Evolutionary conservation across 108 stramenopile genomes (phyloP).

Genomic region (Parietichytrium sp.): DNA sequence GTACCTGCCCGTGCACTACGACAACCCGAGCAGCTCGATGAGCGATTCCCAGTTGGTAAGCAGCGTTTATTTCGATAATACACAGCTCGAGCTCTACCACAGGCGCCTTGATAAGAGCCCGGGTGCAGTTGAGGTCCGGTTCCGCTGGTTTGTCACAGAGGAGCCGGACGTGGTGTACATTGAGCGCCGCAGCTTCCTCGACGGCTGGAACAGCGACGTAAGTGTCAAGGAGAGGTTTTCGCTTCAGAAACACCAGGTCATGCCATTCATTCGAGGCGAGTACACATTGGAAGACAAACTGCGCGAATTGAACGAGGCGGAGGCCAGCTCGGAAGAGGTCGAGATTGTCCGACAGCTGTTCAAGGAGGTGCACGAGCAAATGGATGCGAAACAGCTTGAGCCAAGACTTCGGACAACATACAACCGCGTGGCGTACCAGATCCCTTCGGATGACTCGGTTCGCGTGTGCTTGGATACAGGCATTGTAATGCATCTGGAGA

Average conservation of each 20-base stretch:
- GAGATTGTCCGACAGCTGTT: too few relatives aligned
- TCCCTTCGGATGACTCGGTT: slow-evolving; percentile 90
- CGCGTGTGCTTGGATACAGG: slow-evolving; percentile 88
- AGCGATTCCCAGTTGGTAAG: slow-evolving; percentile 87
- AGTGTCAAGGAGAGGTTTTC: slow-evolving; percentile 93
- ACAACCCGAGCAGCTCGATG: slow-evolving; percentile 74
- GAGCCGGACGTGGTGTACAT: slow-evolving; percentile 78
- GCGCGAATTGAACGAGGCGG: slow-evolving; percentile 70
- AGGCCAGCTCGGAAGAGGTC: slow-evolving; percentile 74
- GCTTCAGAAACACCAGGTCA: neutral
- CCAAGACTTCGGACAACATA: slow-evolving; percentile 93
- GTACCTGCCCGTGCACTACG: slow-evolving; percentile 88
- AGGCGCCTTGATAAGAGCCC: slow-evolving; percentile 88
- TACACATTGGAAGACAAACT: slow-evolving; percentile 79
- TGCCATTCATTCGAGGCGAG: slow-evolving; percentile 66
- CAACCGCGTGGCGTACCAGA: slow-evolving; percentile 94
- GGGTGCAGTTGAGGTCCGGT: slow-evolving; percentile 84
- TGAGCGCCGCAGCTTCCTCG: slow-evolving; percentile 95
- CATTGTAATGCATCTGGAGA: slow-evolving; percentile 87
- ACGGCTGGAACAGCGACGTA: slow-evolving; percentile 92
- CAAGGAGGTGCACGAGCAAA: slow-evolving; percentile 77
- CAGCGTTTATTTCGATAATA: slow-evolving; percentile 70
- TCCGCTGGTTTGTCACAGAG: slow-evolving; percentile 80
- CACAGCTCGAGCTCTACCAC: slow-evolving; percentile 75
- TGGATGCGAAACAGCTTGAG: slow-evolving; percentile 80